Base-by-base conservation (phyloP, 1,139 yeast species). In the Pichia sp. region DNA sequence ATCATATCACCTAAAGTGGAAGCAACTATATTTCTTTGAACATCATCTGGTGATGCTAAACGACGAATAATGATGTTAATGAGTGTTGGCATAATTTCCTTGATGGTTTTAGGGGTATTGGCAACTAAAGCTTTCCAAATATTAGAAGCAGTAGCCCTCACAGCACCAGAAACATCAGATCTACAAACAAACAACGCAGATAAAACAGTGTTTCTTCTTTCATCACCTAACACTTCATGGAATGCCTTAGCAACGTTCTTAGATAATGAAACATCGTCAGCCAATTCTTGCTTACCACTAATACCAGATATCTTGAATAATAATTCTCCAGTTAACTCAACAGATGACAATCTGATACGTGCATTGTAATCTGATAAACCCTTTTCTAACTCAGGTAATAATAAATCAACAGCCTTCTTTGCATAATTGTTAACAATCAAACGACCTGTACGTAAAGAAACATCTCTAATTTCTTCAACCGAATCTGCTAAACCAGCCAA, bases 101-200 rank as follows among this genome's bases (percentile, higher is more conserved):
- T 92, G 46, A 92, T 84, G n/a, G 96, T 87, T 64, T 85, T 81
- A 39, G 98, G 98, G 32, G 98, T 92, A 62, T 92, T 92, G 45
- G 95, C 85, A 45, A 94, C 97, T 64, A 94, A 73, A 0, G 96
- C 89, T 68, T 90, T 90, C 99, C 99, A 94, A 43, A 94, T 90
- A 57, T 92, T 97, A 51, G 87, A 79, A n/a, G 97, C 82, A 36
- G 95, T 87, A 54, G 80, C 80, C 58, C 98, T 82, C 28, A 94
- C 98, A 59, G 82, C 74, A 56, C 87, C 87, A 40, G 94, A 79
- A 40, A 82, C 78, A 70, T 94, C 99, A 30, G 95, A 85, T 64
- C 98, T 89, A 65, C 97, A 89, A 40, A 94, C 81, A 64, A 90
- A 94, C 54, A 94, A 71, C 26, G 89, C 73, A 1, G 97, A 78